Evolutionary conservation across 305 asterid genomes (phyloP).

Genomic region (Caryopteris hybrid): DNA sequence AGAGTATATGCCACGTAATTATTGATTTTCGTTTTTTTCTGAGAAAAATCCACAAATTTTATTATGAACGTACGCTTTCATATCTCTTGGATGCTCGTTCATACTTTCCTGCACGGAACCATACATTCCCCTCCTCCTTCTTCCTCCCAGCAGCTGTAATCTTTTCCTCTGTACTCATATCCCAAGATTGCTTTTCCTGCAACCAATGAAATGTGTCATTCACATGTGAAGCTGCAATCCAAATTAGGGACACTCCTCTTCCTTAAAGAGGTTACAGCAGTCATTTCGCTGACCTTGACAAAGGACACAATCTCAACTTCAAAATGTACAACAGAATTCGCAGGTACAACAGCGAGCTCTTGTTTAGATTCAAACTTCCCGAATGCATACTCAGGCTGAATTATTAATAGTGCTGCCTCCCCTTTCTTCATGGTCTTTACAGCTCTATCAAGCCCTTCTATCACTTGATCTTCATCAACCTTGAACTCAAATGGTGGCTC

Average conservation of each 20-base stretch:
- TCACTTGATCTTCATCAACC: conserved; percentile 59
- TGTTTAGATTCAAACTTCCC: conserved; percentile 50
- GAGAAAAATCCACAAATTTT: background rate
- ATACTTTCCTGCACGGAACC: conserved; percentile 64
- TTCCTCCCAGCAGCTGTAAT: conserved; percentile 57
- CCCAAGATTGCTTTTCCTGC: conserved; percentile 89
- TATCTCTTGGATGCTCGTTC: conserved; percentile 65
- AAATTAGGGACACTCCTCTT: background rate
- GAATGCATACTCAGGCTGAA: conserved; percentile 64
- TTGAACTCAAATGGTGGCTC: conserved; percentile 53
- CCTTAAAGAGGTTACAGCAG: background rate
- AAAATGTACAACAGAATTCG: conserved; percentile 47
- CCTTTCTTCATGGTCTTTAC: conserved; percentile 67
- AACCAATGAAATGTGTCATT: background rate
- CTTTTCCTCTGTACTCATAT: conserved; percentile 67
- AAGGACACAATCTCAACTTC: conserved; percentile 70
- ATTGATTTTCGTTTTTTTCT: no score
- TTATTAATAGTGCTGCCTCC: conserved; percentile 40
- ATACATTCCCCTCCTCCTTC: conserved; percentile 68
- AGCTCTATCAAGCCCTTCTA: conserved; percentile 60
- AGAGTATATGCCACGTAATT: background rate
- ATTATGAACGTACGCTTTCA: conserved; percentile 42
- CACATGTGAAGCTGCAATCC: background rate
- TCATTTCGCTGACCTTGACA: conserved; percentile 44
- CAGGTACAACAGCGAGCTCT: conserved; percentile 58